Evolutionary conservation across 352 stramenopile genomes (phyloP), one percentile per base, ranked within the genome.

Genomic region (Phytopythium ostracodes): DNA sequence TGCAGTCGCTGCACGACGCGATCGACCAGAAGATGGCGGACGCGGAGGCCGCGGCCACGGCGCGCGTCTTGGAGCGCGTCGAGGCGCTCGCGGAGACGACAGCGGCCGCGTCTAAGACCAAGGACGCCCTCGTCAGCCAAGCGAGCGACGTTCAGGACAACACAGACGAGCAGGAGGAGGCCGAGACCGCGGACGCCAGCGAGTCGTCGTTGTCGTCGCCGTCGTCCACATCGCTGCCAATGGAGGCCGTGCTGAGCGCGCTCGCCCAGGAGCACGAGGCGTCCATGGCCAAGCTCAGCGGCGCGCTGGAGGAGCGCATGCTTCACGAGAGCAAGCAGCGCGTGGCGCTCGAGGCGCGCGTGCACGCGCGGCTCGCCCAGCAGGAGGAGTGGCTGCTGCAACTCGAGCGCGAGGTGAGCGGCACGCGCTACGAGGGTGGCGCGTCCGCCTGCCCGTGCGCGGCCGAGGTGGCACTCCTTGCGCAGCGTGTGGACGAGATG

Each of bases 311-410:
- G 40, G 82, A 90, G 33, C 77, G 72, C 1, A 43, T 90, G 40
- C 42, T 71, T 1, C 73, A 90, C 46, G 84, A 94, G 62, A 77
- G 77, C 27, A 79, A 81, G 54, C 79, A 91, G 51, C 79, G 82
- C 31, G 71, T 81, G 31, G 73, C 67, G 6, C 63, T 92, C 3
- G 84, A 94, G 63, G 71, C 67, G 24, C 80, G 79, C n/a, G 65
- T 92, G n/a, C 68, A 78, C 8, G 68, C 60, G 4, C 80, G 85
- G 17, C 71, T 89, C 6, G 68, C 70, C 4, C 79, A 91, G 36
- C 81, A 91, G 22, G 84, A 91, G 49, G 82, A 94, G 62, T 92
- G 84, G 84, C 59, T 94, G 11, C 84, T 90, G 59, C 84, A 93
- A 60, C 71, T 93, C 4, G 84, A 93, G 64, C 78, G 79, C 33